Percentiles rank a stretch among this genome's conserved stretches.
These are phyloP conservation scores for Aurantiochytrium sp. DNA, from an alignment of 108 stramenopile species.

Conservation along the genomic window DNA sequence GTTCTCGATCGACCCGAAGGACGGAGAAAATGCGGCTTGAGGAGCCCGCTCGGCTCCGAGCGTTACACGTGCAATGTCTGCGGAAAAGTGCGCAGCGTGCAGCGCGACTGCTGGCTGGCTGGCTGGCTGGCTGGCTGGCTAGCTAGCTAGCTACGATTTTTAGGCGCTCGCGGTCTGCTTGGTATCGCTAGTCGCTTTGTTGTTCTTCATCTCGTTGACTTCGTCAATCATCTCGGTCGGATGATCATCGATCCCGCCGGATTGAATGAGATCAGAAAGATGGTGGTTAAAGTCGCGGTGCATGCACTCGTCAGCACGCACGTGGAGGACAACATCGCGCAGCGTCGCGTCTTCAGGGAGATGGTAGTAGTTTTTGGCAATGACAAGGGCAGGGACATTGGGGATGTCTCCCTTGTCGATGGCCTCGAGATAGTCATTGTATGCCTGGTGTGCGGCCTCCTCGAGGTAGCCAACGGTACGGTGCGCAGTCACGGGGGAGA, in stretches of 20 bases:
- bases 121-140: too few species aligned
- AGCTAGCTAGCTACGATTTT: too few species aligned
- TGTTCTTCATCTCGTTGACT: not conserved
- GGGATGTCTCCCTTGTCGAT: conserved; percentile 65
- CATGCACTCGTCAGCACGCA: conserved; percentile 84
- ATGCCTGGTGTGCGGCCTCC: conserved; percentile 76
- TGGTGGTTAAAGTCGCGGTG: conserved; percentile 86
- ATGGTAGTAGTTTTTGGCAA: conserved; percentile 57
- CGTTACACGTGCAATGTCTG: too few species aligned
- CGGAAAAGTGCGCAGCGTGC: too few species aligned
- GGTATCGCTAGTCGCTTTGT: not conserved
- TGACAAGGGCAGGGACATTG: conserved; percentile 52
- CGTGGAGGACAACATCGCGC: conserved; percentile 75
- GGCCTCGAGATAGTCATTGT: conserved; percentile 76
- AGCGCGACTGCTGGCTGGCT: too few species aligned
- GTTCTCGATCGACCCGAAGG: too few species aligned
- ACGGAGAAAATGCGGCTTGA: too few species aligned
- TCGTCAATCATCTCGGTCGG: not conserved
- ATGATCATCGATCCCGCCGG: not conserved
- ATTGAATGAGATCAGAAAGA: not conserved
- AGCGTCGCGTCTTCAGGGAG: conserved; percentile 76
- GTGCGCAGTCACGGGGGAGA: conserved; percentile 80
- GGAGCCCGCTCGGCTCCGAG: too few species aligned
- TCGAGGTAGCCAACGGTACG: conserved; percentile 95
- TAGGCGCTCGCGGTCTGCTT: too few species aligned